phyloP scores from a whole-genome alignment of 768 basidiomycete species.

The Kwoniella dejecticola region DNA sequence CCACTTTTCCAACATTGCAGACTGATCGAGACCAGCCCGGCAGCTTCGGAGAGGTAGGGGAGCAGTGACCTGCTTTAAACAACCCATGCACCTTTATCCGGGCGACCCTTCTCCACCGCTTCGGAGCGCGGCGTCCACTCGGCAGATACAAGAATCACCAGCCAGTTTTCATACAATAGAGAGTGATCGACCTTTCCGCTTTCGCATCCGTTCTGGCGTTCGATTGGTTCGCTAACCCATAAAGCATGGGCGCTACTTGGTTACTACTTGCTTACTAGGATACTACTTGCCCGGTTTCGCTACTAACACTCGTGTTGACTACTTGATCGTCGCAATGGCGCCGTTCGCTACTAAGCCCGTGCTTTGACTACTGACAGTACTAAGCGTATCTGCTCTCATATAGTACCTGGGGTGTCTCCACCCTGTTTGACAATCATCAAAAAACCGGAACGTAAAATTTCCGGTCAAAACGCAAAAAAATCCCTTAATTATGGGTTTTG shows the following conservation, averaged over 20 bases:
- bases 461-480: slow-evolving; percentile 25
- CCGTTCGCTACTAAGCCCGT: not conserved
- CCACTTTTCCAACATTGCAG: slow-evolving; percentile 50
- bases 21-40: slow-evolving; percentile 14
- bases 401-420: slow-evolving; percentile 12
- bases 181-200: not conserved
- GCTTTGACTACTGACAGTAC: not conserved
- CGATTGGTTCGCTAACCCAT: no score
- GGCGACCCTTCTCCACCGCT: slow-evolving; percentile 1
- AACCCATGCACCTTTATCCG: not conserved
- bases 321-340: no score
- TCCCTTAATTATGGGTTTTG: slow-evolving; percentile 11
- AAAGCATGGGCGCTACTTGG: no score
- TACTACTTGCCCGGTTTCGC: no score
- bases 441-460: slow-evolving; percentile 22
- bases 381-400: slow-evolving; percentile 12
- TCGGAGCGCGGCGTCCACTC: slow-evolving; percentile 3
- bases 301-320: no score
- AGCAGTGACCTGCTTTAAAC: not conserved
- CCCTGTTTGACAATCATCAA: slow-evolving; percentile 12
- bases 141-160: slow-evolving; percentile 1
- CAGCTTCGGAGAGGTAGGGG: not conserved
- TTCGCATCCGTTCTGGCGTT: no score
- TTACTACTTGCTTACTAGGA: not conserved
- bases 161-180: slow-evolving; percentile 12